These are phyloP conservation scores for Themeda triandra DNA, from an alignment of 176 grass and related monocot species.

Conservation along the genomic window DNA sequence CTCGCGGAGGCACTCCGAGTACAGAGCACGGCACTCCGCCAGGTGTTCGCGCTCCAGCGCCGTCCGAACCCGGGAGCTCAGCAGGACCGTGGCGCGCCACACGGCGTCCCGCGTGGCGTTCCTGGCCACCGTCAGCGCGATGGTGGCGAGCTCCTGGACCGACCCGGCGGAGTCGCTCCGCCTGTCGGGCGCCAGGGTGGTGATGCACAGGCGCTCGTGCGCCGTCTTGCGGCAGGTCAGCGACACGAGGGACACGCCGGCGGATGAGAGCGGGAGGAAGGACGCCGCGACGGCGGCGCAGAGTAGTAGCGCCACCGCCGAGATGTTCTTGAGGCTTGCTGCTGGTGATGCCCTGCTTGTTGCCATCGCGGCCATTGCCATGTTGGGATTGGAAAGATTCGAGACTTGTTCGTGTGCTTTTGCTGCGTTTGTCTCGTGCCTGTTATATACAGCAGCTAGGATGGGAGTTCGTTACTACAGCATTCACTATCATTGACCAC, in stretches of 20 bases:
- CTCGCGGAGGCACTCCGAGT: neutral
- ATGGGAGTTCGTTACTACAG: neutral
- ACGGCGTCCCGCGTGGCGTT: neutral
- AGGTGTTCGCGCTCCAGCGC: neutral
- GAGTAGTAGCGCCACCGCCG: neutral
- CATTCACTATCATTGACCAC: neutral
- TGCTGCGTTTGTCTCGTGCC: neutral
- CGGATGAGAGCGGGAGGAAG: neutral
- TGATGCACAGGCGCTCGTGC: neutral
- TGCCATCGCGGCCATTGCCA: neutral
- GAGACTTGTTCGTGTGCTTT: neutral
- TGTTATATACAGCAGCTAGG: neutral
- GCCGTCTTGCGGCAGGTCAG: neutral
- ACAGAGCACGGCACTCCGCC: neutral
- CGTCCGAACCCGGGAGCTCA: neutral
- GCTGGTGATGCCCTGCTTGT: neutral
- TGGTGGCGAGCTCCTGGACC: neutral
- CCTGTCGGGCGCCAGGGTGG: neutral
- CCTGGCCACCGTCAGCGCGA: neutral
- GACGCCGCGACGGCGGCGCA: neutral
- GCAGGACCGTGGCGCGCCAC: neutral
- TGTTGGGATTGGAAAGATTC: neutral
- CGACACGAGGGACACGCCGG: neutral
- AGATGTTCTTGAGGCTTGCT: neutral
- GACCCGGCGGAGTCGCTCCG: neutral